Base-by-base conservation (phyloP, 768 basidiomycete species). In the Panaeolus papilionaceus region DNA sequence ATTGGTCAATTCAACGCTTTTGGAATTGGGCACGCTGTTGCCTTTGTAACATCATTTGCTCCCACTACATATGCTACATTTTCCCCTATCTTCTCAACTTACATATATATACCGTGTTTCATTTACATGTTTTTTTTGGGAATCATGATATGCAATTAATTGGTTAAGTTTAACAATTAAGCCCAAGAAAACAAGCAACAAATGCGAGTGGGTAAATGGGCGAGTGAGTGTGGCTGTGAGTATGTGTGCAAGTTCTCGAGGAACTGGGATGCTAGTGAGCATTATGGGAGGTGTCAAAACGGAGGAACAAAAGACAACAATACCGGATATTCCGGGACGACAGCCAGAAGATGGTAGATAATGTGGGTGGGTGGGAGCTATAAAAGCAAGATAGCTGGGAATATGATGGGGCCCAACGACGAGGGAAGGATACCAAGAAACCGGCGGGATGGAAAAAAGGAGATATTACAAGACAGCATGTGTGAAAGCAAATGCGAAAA, bases 381-480 rank as follows among this genome's bases (percentile, higher is more conserved):
- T 58, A 58, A 58, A 58, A 37, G 54, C 54, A 33, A 58, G 20
- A 58, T 33, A 58, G 54, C 54, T 58, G 54, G 54, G 54, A 58
- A 58, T 58, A 58, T 58, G 54, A 58, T 58, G 54, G 47, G 33
- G 28, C 54, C 54, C 54, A 58, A 58, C 54, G 33, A 58, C 54
- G 54, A 58, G 54, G 54, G 28, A 58, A 58, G 14, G 54, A 37
- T 58, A 58, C 54, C 54, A 58, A 58, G 54, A 58, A 58, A 58
- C 54, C 54, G 54, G 54, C 54, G 54, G 54, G 54, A 58, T 58
- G 54, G 54, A 58, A 58, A 58, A 58, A 58, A 58, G 54, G 54
- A 58, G 54, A 37, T 58, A 58, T 58, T 58, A 58, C 54, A 58
- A 58, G 54, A 58, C 54, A 58, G 33, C 54, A 58, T 58, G 54